Percentiles rank a stretch among this genome's conserved stretches.
phyloP scores from a whole-genome alignment of 805 yeast genomes.

The Lachancea dasiensis region DNA sequence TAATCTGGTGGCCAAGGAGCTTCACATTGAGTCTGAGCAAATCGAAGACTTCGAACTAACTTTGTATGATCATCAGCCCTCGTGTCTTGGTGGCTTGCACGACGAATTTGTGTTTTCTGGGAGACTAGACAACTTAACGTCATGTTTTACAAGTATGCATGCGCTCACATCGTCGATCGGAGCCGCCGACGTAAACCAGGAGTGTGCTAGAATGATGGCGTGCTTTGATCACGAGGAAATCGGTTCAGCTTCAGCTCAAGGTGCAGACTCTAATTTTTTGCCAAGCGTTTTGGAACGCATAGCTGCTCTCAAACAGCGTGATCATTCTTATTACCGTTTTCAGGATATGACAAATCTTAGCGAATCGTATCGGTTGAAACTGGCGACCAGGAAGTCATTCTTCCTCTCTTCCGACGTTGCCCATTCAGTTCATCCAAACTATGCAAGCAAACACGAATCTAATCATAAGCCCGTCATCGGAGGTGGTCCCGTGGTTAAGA shows the following conservation, averaged over 20 bases:
- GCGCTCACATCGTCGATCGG: slow-evolving; percentile 57
- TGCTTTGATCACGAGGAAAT: slow-evolving; percentile 95
- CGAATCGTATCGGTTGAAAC: slow-evolving; percentile 39
- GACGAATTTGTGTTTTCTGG: slow-evolving; percentile 91
- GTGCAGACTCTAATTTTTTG: slow-evolving; percentile 89
- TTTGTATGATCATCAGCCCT: slow-evolving; percentile 76
- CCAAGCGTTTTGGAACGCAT: slow-evolving; percentile 73
- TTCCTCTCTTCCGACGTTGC: slow-evolving; percentile 93
- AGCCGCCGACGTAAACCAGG: slow-evolving; percentile 38
- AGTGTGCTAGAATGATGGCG: slow-evolving; percentile 66
- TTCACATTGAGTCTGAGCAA: slow-evolving; percentile 43
- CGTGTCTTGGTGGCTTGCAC: slow-evolving; percentile 80
- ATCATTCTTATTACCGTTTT: too few species aligned
- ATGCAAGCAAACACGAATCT: slow-evolving; percentile 66
- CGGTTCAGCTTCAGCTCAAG: slow-evolving; percentile 92
- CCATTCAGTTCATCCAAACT: slow-evolving; percentile 95
- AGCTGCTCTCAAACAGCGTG: slow-evolving; percentile 41
- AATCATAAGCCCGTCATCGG: slow-evolving; percentile 77
- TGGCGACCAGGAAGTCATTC: slow-evolving; percentile 71
- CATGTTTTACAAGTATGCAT: slow-evolving; percentile 73
- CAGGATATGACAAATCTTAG: slow-evolving; percentile 18
- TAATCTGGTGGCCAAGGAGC: slow-evolving; percentile 60
- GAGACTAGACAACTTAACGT: slow-evolving; percentile 82
- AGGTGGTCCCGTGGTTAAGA: slow-evolving; percentile 85
- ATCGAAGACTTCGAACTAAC: slow-evolving; percentile 89